Percentiles rank a stretch among this genome's conserved stretches.
phyloP scores from a whole-genome alignment of 2,329 filamentous ascomycete species.

The Plenodomus lindquistii region DNA sequence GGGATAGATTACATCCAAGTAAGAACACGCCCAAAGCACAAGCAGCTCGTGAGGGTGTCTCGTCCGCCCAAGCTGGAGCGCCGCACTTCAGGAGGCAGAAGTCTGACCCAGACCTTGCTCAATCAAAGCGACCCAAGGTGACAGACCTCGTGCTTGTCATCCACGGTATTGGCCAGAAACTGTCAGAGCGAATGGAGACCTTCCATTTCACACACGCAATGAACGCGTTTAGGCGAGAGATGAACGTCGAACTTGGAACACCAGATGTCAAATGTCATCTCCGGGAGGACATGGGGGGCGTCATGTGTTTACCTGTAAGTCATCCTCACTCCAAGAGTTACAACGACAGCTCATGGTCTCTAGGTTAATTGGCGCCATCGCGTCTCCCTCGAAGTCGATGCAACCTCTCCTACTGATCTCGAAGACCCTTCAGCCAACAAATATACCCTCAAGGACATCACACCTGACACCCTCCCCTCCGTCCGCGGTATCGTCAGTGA shows the following conservation, averaged over 20 bases:
- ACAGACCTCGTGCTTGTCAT: slow-evolving; percentile 89
- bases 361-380: slow-evolving; percentile 87
- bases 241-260: slow-evolving; percentile 81
- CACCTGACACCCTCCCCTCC: slow-evolving; percentile 84
- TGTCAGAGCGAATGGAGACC: slow-evolving; percentile 91
- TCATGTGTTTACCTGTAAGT: slow-evolving; percentile 81
- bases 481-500: slow-evolving; percentile 92
- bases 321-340: slow-evolving; percentile 6
- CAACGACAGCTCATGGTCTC: slow-evolving; percentile 1
- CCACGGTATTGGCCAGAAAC: slow-evolving; percentile 95
- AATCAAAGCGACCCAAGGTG: slow-evolving; percentile 68
- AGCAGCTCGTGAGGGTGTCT: slow-evolving; percentile 51
- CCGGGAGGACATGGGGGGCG: slow-evolving; percentile 76
- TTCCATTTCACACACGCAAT: slow-evolving; percentile 98
- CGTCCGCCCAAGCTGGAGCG: slow-evolving; percentile 49
- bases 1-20: slow-evolving; percentile 71
- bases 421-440: slow-evolving; percentile 63
- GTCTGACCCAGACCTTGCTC: slow-evolving; percentile 63
- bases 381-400: slow-evolving; percentile 81
- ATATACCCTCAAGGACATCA: slow-evolving; percentile 83
- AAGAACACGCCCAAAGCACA: slow-evolving; percentile 47
- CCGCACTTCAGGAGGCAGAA: slow-evolving; percentile 46
- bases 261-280: slow-evolving; percentile 75
- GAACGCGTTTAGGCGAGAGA: slow-evolving; percentile 81
- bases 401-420: slow-evolving; percentile 54